Percentiles rank a stretch among this genome's conserved stretches.
Evolutionary conservation across 306 rosid genomes (phyloP).

Genomic region (Delonix regia): DNA sequence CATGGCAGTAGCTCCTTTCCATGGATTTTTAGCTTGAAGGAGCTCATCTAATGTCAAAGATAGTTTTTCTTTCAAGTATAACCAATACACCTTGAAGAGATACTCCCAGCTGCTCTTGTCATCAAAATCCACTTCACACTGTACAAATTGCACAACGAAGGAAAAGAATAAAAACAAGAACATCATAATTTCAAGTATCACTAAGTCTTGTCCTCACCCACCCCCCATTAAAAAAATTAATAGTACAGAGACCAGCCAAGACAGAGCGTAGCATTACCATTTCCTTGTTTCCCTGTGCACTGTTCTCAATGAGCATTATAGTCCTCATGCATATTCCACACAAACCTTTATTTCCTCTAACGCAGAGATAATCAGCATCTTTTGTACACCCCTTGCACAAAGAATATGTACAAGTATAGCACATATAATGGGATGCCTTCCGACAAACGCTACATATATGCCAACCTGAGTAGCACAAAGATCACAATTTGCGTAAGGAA

Average conservation of each 20-base stretch:
- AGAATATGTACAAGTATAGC: constrained; percentile 93
- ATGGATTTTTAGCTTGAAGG: constrained; percentile 70
- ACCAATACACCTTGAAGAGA: constrained; percentile 98
- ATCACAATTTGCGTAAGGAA: not conserved
- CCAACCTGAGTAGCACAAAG: constrained; percentile 77
- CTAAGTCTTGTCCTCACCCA: not conserved
- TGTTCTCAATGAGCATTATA: constrained; percentile 82
- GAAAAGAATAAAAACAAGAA: constrained; percentile 22
- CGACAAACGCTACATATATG: constrained; percentile 87
- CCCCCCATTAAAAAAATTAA: not conserved
- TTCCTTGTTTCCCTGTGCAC: constrained; percentile 62
- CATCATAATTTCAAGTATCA: constrained; percentile 22
- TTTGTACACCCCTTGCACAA: constrained; percentile 84
- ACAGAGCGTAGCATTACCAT: constrained; percentile 57
- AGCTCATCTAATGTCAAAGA: constrained; percentile 86
- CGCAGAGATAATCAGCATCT: constrained; percentile 77
- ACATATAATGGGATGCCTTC: constrained; percentile 86
- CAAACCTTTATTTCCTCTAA: constrained; percentile 87
- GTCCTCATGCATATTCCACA: constrained; percentile 92
- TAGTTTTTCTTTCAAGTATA: constrained; percentile 66
- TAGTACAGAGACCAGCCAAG: constrained; percentile 23
- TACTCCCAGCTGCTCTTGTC: constrained; percentile 98
- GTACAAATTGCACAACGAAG: constrained; percentile 22
- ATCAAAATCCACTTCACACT: constrained; percentile 88
- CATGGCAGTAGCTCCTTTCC: constrained; percentile 51